These are phyloP conservation scores for Pyricularia sp. DNA, from an alignment of 2,329 filamentous ascomycete species.

Conservation along the genomic window DNA sequence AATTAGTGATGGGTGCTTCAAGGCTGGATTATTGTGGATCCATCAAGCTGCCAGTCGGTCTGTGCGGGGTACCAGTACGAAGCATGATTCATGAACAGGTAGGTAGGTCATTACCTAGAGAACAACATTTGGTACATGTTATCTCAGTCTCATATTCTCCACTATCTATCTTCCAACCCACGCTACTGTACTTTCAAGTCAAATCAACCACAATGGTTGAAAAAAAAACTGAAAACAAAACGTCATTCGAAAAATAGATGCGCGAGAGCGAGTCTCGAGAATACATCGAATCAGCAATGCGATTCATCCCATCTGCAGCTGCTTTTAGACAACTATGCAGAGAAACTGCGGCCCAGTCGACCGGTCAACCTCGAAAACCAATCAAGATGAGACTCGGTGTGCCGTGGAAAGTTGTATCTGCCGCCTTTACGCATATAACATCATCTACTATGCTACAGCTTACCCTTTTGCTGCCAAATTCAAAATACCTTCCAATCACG, in stretches of 20 bases:
- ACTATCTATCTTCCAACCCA: no score
- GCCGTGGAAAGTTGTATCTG: neutral
- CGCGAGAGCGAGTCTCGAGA: neutral
- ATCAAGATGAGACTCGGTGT: neutral
- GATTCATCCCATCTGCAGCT: neutral
- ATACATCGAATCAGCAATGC: neutral
- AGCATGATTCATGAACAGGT: neutral
- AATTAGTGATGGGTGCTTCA: neutral
- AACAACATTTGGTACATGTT: neutral
- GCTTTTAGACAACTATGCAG: neutral
- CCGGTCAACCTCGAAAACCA: neutral
- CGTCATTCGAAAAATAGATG: neutral
- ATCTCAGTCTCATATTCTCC: neutral
- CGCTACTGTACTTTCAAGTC: no score
- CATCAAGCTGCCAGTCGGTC: neutral
- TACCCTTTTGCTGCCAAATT: no score
- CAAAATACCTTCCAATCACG: neutral
- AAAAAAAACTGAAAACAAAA: neutral
- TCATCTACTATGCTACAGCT: neutral
- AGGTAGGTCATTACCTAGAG: no score
- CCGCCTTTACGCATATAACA: neutral
- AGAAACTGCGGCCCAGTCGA: neutral
- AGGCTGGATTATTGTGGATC: neutral
- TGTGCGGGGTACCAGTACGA: neutral
- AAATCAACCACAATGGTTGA: neutral